These are phyloP conservation scores for Coemansia sp. DNA, from an alignment of 192 early-diverging fungal species.

Conservation along the genomic window DNA sequence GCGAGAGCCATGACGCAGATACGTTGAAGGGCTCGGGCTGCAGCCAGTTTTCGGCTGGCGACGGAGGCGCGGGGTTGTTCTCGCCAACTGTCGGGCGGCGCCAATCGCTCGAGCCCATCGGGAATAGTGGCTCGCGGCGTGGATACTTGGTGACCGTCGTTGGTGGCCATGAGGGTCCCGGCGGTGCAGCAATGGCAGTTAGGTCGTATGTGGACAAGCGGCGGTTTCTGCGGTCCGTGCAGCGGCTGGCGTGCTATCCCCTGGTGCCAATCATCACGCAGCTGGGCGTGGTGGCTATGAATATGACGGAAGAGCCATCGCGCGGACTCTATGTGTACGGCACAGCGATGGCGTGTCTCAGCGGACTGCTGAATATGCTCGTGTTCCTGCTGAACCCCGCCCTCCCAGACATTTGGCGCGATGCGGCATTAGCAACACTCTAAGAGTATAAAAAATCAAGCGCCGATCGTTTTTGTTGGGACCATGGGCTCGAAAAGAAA, in stretches of 20 bases:
- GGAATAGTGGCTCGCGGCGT: background rate
- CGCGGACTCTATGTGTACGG: constrained; percentile 36
- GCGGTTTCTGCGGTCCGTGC: constrained; percentile 41
- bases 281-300: constrained; percentile 41
- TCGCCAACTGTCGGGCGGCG: background rate
- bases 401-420: constrained; percentile 42
- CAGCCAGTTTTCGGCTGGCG: background rate
- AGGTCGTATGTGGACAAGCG: constrained; percentile 38
- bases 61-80: constrained; percentile 1
- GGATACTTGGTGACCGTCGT: constrained; percentile 40
- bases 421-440: constrained; percentile 13
- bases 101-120: constrained; percentile 1
- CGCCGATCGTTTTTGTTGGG: background rate
- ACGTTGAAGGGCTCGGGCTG: background rate
- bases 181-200: constrained; percentile 20
- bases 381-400: constrained; percentile 53
- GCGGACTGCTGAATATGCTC: constrained; percentile 37
- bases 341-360: constrained; percentile 23
- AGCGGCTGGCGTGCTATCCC: constrained; percentile 42
- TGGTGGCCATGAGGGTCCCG: constrained; percentile 1
- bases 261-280: constrained; percentile 45
- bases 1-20: constrained; percentile 15
- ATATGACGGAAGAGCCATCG: constrained; percentile 19
- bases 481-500: background rate
- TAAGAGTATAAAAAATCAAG: constrained; percentile 12